These are phyloP conservation scores for Xerocomus spinulosus DNA, from an alignment of 768 basidiomycete species.

Conservation along the genomic window DNA sequence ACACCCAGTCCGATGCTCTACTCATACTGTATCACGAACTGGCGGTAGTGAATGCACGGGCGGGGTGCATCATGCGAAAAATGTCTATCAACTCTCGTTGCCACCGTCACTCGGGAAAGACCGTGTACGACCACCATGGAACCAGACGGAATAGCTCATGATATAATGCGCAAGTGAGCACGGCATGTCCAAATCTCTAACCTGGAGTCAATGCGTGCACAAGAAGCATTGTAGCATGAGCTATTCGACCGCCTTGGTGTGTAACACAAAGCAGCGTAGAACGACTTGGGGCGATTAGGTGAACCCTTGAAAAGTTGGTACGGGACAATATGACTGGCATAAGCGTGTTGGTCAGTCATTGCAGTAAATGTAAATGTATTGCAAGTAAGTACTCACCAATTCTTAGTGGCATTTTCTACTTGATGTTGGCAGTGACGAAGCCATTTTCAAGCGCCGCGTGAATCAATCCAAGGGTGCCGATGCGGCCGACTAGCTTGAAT, in stretches of 20 bases:
- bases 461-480: no score
- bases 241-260: background rate
- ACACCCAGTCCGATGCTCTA: background rate
- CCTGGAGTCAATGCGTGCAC: background rate
- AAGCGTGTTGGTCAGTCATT: no score
- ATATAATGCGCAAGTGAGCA: slow-evolving; percentile 6
- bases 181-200: background rate
- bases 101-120: background rate
- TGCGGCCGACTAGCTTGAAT: no score
- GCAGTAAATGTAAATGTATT: no score
- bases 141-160: slow-evolving; percentile 10
- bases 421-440: no score
- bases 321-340: no score
- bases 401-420: no score
- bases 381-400: no score
- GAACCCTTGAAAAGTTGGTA: no score
- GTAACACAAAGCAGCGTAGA: no score
- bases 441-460: no score
- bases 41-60: background rate
- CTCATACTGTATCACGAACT: background rate
- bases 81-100: background rate
- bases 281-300: no score
- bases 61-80: background rate
- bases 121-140: background rate
- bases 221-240: slow-evolving; percentile 13